A percentile compares a stretch with the other conserved stretches of the same genome.
These are phyloP conservation scores for Aspergillus clavatus DNA, from an alignment of 2,329 filamentous ascomycete species.

Conservation along the genomic window DNA sequence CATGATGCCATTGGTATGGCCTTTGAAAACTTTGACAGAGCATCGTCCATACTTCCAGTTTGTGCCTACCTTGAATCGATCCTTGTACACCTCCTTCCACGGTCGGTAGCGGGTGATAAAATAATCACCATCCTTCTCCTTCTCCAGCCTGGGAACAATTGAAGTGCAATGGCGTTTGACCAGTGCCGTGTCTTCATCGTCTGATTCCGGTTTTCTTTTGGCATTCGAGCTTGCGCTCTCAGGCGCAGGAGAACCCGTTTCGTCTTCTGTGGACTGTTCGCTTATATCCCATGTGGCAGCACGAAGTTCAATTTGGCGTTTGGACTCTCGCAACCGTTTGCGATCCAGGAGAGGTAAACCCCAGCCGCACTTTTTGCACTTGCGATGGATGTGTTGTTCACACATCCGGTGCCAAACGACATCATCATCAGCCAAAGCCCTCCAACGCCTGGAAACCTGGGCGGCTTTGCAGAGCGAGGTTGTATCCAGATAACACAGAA, in stretches of 20 bases:
- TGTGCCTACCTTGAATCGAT: slow-evolving; percentile 88
- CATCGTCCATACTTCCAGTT: slow-evolving; percentile 97
- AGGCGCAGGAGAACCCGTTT: background rate
- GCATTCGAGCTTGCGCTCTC: slow-evolving; percentile 5
- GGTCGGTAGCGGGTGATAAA: slow-evolving; percentile 56
- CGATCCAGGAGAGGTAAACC: slow-evolving; percentile 84
- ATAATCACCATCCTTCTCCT: slow-evolving; percentile 44
- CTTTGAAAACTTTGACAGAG: slow-evolving; percentile 75
- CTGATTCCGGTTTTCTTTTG: slow-evolving; percentile 28
- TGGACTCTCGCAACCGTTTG: slow-evolving; percentile 81
- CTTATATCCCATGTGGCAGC: slow-evolving; percentile 56
- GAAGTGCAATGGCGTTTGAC: slow-evolving; percentile 32
- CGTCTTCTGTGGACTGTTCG: slow-evolving; percentile 32
- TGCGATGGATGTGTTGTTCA: slow-evolving; percentile 90
- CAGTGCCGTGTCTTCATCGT: slow-evolving; percentile 24
- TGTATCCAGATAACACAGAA: slow-evolving; percentile 88
- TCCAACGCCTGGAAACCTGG: slow-evolving; percentile 86
- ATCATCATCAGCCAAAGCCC: slow-evolving; percentile 88
- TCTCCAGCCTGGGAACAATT: slow-evolving; percentile 23
- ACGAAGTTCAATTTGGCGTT: slow-evolving; percentile 72
- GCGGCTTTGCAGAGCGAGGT: slow-evolving; percentile 92
- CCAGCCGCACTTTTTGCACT: slow-evolving; percentile 94
- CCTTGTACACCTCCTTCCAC: slow-evolving; percentile 97
- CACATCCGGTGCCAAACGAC: slow-evolving; percentile 99
- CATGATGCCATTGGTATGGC: slow-evolving; percentile 84